phyloP scores from a whole-genome alignment of 176 grass and related monocot species.

The Carex myosuroides region DNA sequence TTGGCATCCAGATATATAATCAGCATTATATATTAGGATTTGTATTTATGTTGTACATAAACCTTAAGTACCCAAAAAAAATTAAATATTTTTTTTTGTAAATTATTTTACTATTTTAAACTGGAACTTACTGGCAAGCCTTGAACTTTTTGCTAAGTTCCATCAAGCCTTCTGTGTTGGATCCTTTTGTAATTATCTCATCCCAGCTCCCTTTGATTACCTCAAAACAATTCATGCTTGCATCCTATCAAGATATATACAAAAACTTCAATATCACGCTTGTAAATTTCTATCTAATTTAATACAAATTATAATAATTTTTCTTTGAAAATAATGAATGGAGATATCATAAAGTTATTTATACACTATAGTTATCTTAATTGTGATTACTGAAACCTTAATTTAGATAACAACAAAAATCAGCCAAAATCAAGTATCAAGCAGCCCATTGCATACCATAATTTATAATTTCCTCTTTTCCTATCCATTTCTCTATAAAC shows the following conservation, averaged over 20 bases:
- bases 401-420: not conserved
- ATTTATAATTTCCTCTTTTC: not conserved
- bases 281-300: not conserved
- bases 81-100: not conserved
- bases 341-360: not conserved
- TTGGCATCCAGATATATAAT: not conserved
- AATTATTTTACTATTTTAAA: not conserved
- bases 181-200: constrained; percentile 38
- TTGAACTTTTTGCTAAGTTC: constrained; percentile 79
- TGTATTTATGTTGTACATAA: not conserved
- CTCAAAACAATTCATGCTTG: constrained; percentile 78
- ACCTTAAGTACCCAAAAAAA: not conserved
- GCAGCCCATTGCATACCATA: not conserved
- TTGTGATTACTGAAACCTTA: not conserved
- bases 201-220: constrained; percentile 87
- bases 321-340: not conserved
- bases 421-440: not conserved
- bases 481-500: not conserved
- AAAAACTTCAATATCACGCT: not conserved
- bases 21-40: not conserved
- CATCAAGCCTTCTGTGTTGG: constrained; percentile 37
- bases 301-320: not conserved
- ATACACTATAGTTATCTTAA: not conserved
- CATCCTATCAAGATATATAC: constrained; percentile 55
- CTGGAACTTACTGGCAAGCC: constrained; percentile 73